Conservation (phyloP, 257 asterid genomes). For the Striga asiatica region DNA sequence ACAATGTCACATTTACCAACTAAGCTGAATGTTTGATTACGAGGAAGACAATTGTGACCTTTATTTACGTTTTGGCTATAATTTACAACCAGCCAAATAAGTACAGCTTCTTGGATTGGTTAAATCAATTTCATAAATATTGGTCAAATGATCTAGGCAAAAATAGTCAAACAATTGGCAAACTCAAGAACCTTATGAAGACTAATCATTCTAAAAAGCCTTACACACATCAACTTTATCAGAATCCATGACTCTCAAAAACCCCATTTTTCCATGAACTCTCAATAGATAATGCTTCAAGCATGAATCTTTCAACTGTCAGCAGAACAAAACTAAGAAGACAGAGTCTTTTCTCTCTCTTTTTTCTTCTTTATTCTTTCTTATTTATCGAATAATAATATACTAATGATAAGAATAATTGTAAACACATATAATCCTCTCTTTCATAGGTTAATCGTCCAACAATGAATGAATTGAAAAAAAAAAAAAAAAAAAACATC, state of each 20-base stretch:
- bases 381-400: too few species aligned
- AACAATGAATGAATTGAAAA: conserved; percentile 1
- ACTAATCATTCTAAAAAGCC: neutral
- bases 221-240: neutral
- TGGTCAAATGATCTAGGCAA: neutral
- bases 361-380: too few species aligned
- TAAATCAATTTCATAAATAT: neutral
- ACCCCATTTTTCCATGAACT: neutral
- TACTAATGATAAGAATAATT: too few species aligned
- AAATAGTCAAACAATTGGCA: neutral
- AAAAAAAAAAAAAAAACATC: too few species aligned
- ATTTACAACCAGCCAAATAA: neutral
- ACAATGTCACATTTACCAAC: neutral
- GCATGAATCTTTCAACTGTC: conserved; percentile 4
- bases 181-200: neutral
- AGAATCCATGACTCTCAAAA: neutral
- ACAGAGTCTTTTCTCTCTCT: too few species aligned
- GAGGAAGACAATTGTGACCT: neutral
- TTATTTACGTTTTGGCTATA: neutral
- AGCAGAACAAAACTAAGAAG: conserved; percentile 8
- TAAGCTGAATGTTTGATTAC: neutral
- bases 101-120: neutral
- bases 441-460: neutral
- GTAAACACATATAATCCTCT: too few species aligned
- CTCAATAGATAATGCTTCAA: neutral